phyloP scores from a whole-genome alignment of 2,329 filamentous ascomycete species.

The Beauveria medogensis region DNA sequence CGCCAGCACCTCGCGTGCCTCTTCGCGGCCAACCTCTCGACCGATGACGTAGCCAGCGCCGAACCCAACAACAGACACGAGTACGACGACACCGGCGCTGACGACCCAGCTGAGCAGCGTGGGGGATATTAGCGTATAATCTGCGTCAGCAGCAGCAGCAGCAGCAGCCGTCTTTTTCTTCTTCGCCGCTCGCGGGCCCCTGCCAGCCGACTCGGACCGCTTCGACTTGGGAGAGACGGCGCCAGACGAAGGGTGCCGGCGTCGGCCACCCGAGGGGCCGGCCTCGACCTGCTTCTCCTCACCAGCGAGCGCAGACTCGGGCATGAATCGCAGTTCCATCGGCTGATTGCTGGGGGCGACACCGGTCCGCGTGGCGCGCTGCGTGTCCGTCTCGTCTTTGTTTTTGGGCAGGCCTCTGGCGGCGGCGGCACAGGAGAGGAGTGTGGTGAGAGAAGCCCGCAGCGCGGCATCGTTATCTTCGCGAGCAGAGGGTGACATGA shows the following conservation, averaged over 20 bases:
- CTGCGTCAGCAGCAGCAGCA: conserved; percentile 18
- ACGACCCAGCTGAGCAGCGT: conserved; percentile 58
- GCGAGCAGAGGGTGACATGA: conserved; percentile 67
- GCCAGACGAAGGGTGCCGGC: conserved; percentile 19
- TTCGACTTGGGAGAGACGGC: conserved; percentile 38
- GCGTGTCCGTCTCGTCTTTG: conserved; percentile 36
- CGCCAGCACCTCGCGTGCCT: conserved; percentile 34
- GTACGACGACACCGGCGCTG: conserved; percentile 57
- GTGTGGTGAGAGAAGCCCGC: conserved; percentile 84
- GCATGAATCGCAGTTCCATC: conserved; percentile 50
- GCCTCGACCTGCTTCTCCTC: conserved; percentile 21
- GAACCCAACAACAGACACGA: conserved; percentile 61
- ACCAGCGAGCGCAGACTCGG: conserved; percentile 50
- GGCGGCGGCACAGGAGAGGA: conserved; percentile 89
- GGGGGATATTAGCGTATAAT: conserved; percentile 42
- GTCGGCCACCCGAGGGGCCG: conserved; percentile 13
- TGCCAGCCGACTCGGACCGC: conserved; percentile 34
- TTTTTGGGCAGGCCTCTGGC: conserved; percentile 72
- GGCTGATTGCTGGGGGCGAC: conserved; percentile 43
- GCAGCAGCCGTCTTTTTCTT: conserved; percentile 46
- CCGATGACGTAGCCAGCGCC: conserved; percentile 62
- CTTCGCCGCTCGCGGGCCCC: conserved; percentile 40
- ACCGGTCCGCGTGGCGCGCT: conserved; percentile 26
- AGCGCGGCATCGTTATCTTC: conserved; percentile 90
- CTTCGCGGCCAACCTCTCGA: conserved; percentile 56